phyloP scores from a whole-genome alignment of 768 basidiomycete species.

The Gymnopilus dilepis region DNA sequence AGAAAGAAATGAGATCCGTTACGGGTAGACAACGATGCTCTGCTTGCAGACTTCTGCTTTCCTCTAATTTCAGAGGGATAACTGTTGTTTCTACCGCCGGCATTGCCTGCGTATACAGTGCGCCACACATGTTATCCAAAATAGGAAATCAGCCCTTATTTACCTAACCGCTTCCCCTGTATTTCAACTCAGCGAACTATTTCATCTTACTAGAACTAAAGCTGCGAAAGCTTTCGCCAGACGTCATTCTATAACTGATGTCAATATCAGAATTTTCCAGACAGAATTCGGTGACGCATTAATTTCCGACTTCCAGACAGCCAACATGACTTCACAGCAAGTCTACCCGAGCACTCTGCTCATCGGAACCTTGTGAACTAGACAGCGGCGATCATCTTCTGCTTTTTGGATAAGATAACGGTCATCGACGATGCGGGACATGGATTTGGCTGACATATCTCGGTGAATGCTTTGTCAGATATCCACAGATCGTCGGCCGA shows the following conservation, averaged over 20 bases:
- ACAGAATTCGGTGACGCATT: neutral
- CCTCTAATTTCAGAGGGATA: too few species aligned
- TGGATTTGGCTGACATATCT: too few species aligned
- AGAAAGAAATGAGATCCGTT: neutral
- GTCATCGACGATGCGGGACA: too few species aligned
- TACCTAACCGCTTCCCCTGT: neutral
- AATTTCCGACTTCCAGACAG: neutral
- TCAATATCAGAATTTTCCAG: too few species aligned
- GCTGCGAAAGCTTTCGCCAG: too few species aligned
- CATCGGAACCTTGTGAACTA: neutral
- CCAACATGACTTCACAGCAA: neutral
- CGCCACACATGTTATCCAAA: constrained; percentile 5
- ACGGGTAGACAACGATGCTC: neutral
- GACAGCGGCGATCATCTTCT: neutral
- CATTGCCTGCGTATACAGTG: neutral
- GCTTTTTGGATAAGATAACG: neutral
- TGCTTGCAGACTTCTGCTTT: neutral
- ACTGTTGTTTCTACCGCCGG: neutral
- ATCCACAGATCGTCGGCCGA: too few species aligned
- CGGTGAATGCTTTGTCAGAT: too few species aligned
- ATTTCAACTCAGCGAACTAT: constrained; percentile 1
- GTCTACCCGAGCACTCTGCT: neutral
- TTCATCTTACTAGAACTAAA: neutral
- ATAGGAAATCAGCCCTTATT: neutral
- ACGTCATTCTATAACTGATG: too few species aligned